These are phyloP conservation scores for Colletotrichum spaethianum DNA, from an alignment of 2,329 filamentous ascomycete genomes.

Conservation along the genomic window DNA sequence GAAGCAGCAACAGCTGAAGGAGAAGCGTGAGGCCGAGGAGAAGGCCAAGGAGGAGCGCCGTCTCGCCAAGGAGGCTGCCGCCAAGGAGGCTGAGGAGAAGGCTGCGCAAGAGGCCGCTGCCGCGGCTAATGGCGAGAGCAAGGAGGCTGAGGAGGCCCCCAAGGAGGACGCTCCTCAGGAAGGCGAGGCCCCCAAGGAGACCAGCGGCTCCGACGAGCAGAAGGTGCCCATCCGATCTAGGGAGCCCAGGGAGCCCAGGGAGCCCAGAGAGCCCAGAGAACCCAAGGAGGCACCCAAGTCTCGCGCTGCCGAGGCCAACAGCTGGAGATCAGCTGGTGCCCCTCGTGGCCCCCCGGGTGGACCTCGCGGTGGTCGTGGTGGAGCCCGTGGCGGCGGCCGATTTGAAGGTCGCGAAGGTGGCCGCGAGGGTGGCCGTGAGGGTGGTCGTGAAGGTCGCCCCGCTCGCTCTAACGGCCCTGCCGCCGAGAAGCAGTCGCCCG, in stretches of 20 bases:
- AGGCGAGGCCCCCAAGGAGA: constrained; percentile 49
- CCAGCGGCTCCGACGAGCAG: constrained; percentile 60
- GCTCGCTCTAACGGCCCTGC: constrained; percentile 64
- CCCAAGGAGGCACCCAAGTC: constrained; percentile 65
- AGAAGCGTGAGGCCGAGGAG: constrained; percentile 90
- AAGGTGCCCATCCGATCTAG: constrained; percentile 58
- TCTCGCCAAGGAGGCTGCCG: constrained; percentile 75
- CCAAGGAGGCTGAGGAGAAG: constrained; percentile 70
- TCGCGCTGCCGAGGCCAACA: constrained; percentile 70
- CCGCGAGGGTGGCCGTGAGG: constrained; percentile 34
- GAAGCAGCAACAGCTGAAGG: constrained; percentile 78
- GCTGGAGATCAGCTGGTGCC: constrained; percentile 70
- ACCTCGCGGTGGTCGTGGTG: constrained; percentile 46
- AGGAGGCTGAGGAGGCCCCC: constrained; percentile 43
- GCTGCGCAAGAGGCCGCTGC: constrained; percentile 53
- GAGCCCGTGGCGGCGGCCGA: constrained; percentile 57
- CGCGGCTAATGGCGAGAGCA: constrained; percentile 52
- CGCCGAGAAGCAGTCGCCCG: constrained; percentile 53
- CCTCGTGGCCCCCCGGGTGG: constrained; percentile 61
- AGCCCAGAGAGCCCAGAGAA: constrained; percentile 55
- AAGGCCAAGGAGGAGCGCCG: constrained; percentile 84
- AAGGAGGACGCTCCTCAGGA: constrained; percentile 47
- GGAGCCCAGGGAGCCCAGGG: constrained; percentile 54
- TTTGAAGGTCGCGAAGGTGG: constrained; percentile 56
- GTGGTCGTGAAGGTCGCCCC: constrained; percentile 61